Base-by-base conservation (phyloP, 2,329 filamentous ascomycete genomes). In the Fulvia fulva region DNA sequence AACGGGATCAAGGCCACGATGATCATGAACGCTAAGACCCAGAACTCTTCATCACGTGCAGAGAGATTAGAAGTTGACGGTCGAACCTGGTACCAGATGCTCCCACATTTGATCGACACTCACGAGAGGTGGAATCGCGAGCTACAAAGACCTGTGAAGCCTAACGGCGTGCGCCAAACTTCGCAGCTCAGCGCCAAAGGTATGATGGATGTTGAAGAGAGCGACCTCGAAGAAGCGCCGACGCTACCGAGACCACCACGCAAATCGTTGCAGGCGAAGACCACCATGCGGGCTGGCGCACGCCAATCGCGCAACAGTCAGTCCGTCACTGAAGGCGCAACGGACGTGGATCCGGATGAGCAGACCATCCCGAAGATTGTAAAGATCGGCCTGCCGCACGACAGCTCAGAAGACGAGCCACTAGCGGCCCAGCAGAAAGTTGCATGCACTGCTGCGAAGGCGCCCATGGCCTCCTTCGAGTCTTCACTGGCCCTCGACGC, bases 121-220 rank as follows among this genome's bases (percentile, higher is more conserved):
- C 46, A 66, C 28, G 59, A 64, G 32, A 62, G 58, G 7, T 70
- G 70, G 70, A 64, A 68, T 57, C 58, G 63, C 32, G 53, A 56
- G 34, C 58, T 65, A 43, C 59, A 65, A 54, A 49, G 57, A 19
- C 37, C 37, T 6, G 37, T 41, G 37, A 19, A n/a, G 16, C 37
- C 37, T 41, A n/a, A n/a, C 14, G 37, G 37, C 37, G 14, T 41
- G 14, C 14, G 19, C 7, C 45, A 21, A 23, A 9, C 45, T 25
- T 6, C 5, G 12, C 19, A 25, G 19, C n/a, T 32, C 4, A 12
- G n/a, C n/a, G 5, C 14, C n/a, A n/a, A 41, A 19, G 37, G 19
- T n/a, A n/a, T n/a, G 7, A n/a, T n/a, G n/a, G n/a, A 41, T 8
- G n/a, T n/a, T 16, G 14, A 41, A n/a, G 37, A 41, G 4, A 41